A percentile compares a stretch with the other conserved stretches of the same genome.
Evolutionary conservation across 768 basidiomycete species (phyloP).

Genomic region (Lentinula lateritia): DNA sequence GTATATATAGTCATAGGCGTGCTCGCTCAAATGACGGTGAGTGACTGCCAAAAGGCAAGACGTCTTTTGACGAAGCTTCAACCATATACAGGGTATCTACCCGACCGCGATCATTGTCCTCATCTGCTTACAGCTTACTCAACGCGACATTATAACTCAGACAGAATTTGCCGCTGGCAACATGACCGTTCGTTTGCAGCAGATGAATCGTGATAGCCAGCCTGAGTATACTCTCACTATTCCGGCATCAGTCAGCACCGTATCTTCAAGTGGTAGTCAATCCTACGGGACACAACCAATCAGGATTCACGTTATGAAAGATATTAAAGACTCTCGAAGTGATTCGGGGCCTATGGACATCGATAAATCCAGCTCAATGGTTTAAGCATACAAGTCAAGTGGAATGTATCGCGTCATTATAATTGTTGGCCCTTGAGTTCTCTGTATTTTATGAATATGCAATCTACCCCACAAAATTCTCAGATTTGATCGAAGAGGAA

Average conservation of each 20-base stretch:
- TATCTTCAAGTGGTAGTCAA: background rate
- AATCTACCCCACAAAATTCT: too few relatives aligned
- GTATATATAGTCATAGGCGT: background rate
- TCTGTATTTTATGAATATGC: too few relatives aligned
- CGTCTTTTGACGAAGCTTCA: background rate
- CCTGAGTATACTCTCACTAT: background rate
- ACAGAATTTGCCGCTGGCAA: background rate
- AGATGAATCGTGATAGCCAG: background rate
- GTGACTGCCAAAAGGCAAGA: background rate
- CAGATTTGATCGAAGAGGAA: too few relatives aligned
- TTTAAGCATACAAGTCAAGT: too few relatives aligned
- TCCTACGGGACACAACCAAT: background rate
- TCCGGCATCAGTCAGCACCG: background rate
- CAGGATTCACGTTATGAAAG: background rate
- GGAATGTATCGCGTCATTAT: too few relatives aligned
- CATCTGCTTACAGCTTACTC: background rate
- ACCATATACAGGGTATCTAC: background rate
- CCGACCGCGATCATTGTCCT: constrained; percentile 1
- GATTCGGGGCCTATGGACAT: background rate
- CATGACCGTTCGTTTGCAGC: background rate
- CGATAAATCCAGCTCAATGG: background rate
- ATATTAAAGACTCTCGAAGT: background rate
- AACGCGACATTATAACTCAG: background rate
- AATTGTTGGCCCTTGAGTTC: too few relatives aligned
- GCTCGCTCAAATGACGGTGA: background rate